Conservation (phyloP, 2,329 filamentous ascomycete genomes). For the Colletotrichum australisinense region DNA sequence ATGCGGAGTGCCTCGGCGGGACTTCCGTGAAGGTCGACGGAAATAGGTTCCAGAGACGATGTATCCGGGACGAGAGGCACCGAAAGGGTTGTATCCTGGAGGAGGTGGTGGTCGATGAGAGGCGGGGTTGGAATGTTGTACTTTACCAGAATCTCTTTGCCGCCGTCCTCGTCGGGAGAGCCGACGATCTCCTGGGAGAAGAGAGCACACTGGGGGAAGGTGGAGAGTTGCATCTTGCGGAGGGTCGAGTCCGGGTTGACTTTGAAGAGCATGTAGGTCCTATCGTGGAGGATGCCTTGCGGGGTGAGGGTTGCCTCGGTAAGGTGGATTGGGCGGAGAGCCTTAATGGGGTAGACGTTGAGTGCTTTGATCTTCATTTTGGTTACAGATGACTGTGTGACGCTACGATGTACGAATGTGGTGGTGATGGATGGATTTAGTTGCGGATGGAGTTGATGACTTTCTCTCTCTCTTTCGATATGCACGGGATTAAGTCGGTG, state of each 20-base stretch:
- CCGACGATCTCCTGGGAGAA: conserved; percentile 69
- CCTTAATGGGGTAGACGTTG: conserved; percentile 81
- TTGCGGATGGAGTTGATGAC: not conserved
- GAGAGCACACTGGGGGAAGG: conserved; percentile 69
- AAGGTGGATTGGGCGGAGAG: conserved; percentile 71
- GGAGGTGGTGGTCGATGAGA: conserved; percentile 50
- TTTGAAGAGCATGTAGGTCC: conserved; percentile 76
- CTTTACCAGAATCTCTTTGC: conserved; percentile 52
- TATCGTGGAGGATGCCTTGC: conserved; percentile 75
- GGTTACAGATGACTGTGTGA: no score
- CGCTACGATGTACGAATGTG: not conserved
- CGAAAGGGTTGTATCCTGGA: conserved; percentile 54
- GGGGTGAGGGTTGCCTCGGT: conserved; percentile 63
- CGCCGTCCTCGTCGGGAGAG: conserved; percentile 45
- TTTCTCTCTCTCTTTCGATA: not conserved
- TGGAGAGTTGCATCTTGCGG: conserved; percentile 69
- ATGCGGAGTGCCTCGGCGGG: conserved; percentile 71
- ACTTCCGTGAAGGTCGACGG: conserved; percentile 71
- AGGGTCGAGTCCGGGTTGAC: conserved; percentile 54
- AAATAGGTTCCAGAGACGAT: conserved; percentile 55
- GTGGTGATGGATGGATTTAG: not conserved
- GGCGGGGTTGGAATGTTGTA: conserved; percentile 54
- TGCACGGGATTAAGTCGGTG: not conserved
- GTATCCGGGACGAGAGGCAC: conserved; percentile 68
- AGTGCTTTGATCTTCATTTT: conserved; percentile 48